phyloP scores from a whole-genome alignment of 805 yeast genomes.

The Candida corydali region DNA sequence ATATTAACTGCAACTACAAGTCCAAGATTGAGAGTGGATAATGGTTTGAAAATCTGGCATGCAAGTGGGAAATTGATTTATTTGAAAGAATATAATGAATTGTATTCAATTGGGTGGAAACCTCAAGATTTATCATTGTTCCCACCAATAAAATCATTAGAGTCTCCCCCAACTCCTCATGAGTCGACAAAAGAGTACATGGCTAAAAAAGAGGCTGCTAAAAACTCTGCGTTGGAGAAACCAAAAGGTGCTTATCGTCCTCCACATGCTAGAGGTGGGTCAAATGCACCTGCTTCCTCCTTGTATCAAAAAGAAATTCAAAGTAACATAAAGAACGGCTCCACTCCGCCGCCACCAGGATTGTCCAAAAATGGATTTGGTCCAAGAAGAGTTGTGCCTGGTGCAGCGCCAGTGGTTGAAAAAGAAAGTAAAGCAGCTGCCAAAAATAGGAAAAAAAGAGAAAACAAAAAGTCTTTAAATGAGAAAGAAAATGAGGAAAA shows the following conservation, averaged over 20 bases:
- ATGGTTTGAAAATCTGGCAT: slow-evolving; percentile 92
- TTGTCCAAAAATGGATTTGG: slow-evolving; percentile 8
- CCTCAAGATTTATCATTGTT: slow-evolving; percentile 53
- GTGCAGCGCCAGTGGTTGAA: slow-evolving; percentile 44
- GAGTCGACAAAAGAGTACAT: slow-evolving; percentile 60
- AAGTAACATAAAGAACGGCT: slow-evolving; percentile 12
- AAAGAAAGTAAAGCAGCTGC: slow-evolving; percentile 62
- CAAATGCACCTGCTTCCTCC: slow-evolving; percentile 34
- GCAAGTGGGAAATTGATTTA: slow-evolving; percentile 78
- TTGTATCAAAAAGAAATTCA: slow-evolving; percentile 54
- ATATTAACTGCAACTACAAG: slow-evolving; percentile 94
- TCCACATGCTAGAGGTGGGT: slow-evolving; percentile 77
- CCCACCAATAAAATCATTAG: slow-evolving; percentile 48
- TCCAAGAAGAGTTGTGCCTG: slow-evolving; percentile 48
- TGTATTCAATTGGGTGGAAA: slow-evolving; percentile 81
- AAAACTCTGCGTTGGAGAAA: slow-evolving; percentile 39
- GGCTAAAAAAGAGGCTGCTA: slow-evolving; percentile 34
- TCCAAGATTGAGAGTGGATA: slow-evolving; percentile 95
- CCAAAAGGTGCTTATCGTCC: slow-evolving; percentile 94
- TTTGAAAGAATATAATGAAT: slow-evolving; percentile 75
- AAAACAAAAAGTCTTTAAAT: slow-evolving; percentile 54
- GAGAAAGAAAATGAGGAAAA: slow-evolving; percentile 32
- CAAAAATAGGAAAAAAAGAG: slow-evolving; percentile 74
- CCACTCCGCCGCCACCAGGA: slow-evolving; percentile 22
- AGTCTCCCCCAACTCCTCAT: slow-evolving; percentile 66